phyloP scores from a whole-genome alignment of 768 basidiomycete species.

The Mycena amicta region DNA sequence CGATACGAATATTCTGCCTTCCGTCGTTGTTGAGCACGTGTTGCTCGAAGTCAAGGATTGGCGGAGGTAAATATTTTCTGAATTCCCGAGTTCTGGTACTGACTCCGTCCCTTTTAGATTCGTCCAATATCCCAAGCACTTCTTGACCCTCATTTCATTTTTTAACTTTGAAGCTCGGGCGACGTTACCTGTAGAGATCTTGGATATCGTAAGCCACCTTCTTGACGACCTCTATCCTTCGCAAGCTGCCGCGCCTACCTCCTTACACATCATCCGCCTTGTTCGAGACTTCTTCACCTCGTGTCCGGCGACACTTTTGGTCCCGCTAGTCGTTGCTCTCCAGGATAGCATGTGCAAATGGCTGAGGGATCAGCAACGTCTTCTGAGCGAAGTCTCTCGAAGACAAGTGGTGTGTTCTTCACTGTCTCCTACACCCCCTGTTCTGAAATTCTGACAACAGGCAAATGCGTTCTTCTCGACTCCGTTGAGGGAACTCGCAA shows the following conservation, averaged over 20 bases:
- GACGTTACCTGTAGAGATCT: conserved; percentile 26
- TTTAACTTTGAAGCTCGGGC: conserved; percentile 23
- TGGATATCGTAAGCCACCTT: conserved; percentile 32
- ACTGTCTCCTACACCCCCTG: no score
- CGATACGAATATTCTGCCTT: conserved; percentile 14
- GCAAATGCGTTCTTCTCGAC: conserved; percentile 49
- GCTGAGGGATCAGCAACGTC: conserved; percentile 50
- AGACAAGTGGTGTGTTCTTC: conserved; percentile 47
- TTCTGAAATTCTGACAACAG: not conserved
- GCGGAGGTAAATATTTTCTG: no score
- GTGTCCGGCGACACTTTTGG: conserved; percentile 29
- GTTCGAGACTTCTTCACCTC: conserved; percentile 37
- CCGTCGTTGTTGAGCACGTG: conserved; percentile 32
- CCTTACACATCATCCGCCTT: conserved; percentile 39
- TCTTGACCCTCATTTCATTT: conserved; percentile 27
- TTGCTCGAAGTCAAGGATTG: conserved; percentile 27
- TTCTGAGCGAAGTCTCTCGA: conserved; percentile 47
- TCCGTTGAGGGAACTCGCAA: conserved; percentile 42
- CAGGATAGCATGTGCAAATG: conserved; percentile 47
- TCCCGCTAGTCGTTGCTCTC: conserved; percentile 38
- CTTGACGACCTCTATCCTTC: conserved; percentile 40
- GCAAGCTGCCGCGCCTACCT: conserved; percentile 26
- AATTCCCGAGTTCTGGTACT: no score
- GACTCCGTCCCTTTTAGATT: conserved; percentile 27
- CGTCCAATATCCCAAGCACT: conserved; percentile 24